These are phyloP conservation scores for Medicago arabica DNA, from an alignment of 306 rosid species.

Conservation along the genomic window DNA sequence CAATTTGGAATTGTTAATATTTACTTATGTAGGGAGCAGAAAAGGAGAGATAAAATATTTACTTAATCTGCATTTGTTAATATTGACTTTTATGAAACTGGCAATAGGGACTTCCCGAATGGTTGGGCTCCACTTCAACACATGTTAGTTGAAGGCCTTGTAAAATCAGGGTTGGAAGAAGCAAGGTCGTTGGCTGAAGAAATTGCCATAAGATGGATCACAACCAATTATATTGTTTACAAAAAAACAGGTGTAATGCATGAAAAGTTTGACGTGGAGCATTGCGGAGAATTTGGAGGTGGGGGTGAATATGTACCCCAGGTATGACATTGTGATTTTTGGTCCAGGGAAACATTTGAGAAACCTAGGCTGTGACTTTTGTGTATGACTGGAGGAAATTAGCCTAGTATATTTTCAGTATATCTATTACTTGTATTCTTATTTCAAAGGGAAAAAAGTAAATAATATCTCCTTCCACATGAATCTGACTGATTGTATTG, in stretches of 20 bases:
- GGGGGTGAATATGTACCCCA: slow-evolving; percentile 89
- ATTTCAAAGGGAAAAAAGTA: not conserved
- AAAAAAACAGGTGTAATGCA: slow-evolving; percentile 81
- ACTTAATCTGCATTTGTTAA: slow-evolving; percentile 23
- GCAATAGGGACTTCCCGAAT: slow-evolving; percentile 89
- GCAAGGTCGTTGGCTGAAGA: slow-evolving; percentile 77
- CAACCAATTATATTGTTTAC: slow-evolving; percentile 72
- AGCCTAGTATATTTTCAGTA: not conserved
- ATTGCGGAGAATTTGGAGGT: slow-evolving; percentile 80
- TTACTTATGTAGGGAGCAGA: not conserved
- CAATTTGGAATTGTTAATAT: not conserved
- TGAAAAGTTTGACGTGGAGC: slow-evolving; percentile 77
- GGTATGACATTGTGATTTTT: slow-evolving; percentile 48
- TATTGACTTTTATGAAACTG: not conserved
- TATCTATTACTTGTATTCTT: slow-evolving; percentile 18
- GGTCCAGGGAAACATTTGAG: slow-evolving; percentile 1
- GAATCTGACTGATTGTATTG: slow-evolving; percentile 37
- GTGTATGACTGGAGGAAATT: slow-evolving; percentile 19
- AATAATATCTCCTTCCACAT: slow-evolving; percentile 11
- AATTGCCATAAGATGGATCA: slow-evolving; percentile 82
- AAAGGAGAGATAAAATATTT: slow-evolving; percentile 11
- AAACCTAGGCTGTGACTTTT: not conserved
- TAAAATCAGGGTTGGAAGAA: slow-evolving; percentile 70
- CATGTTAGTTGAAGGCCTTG: slow-evolving; percentile 92
- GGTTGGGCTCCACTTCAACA: slow-evolving; percentile 97